Evolutionary conservation across 1,284 basidiomycete species (phyloP), one percentile per base, ranked within the genome.

Genomic region (Lentinus polychrous): DNA sequence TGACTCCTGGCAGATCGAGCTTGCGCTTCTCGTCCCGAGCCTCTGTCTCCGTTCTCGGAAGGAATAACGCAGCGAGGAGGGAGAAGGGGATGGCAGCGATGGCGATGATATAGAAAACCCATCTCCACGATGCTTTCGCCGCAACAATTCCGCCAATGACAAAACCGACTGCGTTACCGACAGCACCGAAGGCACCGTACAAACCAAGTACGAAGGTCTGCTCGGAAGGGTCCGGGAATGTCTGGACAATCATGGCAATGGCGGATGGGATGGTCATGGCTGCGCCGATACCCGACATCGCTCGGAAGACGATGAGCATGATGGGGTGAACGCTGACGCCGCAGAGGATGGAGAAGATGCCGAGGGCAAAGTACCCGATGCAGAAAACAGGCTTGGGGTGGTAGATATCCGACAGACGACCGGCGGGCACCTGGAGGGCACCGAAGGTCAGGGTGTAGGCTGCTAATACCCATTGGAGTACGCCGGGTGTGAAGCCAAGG

Each of bases 51-150:
- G 32, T 31, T 18, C 24, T 45, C 7, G 50, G 50, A 2, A 52
- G 48, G 66, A 66, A 3, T 64, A 59, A 66, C 65, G 66, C n/a
- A 53, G 61, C 65, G 65, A 69, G 2, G 59, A 59, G 8, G 58
- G 48, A 60, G 49, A 60, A 66, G 38, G 62, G 49, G 12, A 63
- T 48, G 27, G 48, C 59, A 32, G 67, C 53, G 20, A 66, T 52
- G 7, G 65, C 67, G 18, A 53, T 50, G 17, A 53, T 24, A 27
- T 50, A 49, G 27, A 50, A 50, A 10, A 52, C 43, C 50, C 50
- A 52, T 45, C 50, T 2, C 50, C 50, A 52, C 17, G 50, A 52
- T 3, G 47, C 50, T 12, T 38, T 37, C 12, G 50, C 46, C 23
- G 50, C 3, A 2, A 52, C 22, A 12, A 52, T 38, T 11, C 50